Percentiles rank a stretch among this genome's conserved stretches.
Evolutionary conservation across 495 filamentous ascomycete genomes (phyloP).

Genomic region (Penicillium macrosclerotiorum): DNA sequence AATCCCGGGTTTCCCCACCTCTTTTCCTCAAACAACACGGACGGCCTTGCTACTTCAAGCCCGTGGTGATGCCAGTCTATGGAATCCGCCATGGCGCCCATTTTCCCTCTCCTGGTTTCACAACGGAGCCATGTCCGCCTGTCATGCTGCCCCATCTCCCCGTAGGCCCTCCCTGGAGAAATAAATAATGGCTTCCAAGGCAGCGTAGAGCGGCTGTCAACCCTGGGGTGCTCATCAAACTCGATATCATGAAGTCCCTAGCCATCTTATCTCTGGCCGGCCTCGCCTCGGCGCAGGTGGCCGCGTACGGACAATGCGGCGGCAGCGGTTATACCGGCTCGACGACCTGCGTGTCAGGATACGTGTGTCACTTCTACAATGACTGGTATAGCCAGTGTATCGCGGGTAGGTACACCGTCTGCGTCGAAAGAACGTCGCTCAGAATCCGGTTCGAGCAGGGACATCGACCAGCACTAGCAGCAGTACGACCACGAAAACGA

Average conservation of each 20-base stretch:
- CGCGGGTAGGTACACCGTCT: constrained; percentile 11
- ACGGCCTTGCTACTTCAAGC: neutral
- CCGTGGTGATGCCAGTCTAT: neutral
- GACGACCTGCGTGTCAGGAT: constrained; percentile 29
- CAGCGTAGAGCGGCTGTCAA: neutral
- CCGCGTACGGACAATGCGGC: constrained; percentile 37
- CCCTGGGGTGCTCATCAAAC: neutral
- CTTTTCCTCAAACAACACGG: constrained; percentile 22
- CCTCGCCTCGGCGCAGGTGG: constrained; percentile 24
- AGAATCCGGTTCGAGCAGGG: too few relatives aligned
- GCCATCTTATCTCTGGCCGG: constrained; percentile 16
- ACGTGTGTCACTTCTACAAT: constrained; percentile 31
- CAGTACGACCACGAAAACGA: constrained; percentile 14
- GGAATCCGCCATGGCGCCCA: neutral
- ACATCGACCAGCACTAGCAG: neutral
- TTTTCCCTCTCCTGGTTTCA: constrained; percentile 5
- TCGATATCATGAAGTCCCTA: constrained; percentile 4
- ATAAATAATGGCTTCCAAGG: neutral
- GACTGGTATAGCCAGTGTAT: constrained; percentile 42
- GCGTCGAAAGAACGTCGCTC: neutral
- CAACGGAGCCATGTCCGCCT: constrained; percentile 11
- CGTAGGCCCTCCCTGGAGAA: too few relatives aligned
- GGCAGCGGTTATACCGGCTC: constrained; percentile 27
- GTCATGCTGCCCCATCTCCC: neutral
- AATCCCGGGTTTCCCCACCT: constrained; percentile 2